A percentile compares a stretch with the other conserved stretches of the same genome.
These are phyloP conservation scores for Phytopythium cucurbitacearum DNA, from an alignment of 352 stramenopile genomes.

Conservation along the genomic window DNA sequence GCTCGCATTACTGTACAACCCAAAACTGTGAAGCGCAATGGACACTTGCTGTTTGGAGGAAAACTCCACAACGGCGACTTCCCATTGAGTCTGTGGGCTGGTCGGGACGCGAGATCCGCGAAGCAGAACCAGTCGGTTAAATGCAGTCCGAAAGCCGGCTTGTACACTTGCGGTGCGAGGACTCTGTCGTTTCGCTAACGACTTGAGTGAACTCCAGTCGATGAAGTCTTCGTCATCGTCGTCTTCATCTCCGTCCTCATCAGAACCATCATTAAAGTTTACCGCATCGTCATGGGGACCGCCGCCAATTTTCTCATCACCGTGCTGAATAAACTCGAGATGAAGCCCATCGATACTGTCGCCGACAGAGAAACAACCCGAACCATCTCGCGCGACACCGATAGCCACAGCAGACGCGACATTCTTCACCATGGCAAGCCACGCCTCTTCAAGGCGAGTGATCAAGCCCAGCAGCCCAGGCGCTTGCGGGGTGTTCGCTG, in stretches of 20 bases:
- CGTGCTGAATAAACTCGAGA: slow-evolving; percentile 23
- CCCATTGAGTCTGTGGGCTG: slow-evolving; percentile 4
- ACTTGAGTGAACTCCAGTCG: slow-evolving; percentile 46
- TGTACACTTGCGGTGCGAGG: background rate
- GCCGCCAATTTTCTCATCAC: background rate
- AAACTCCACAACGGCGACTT: slow-evolving; percentile 15
- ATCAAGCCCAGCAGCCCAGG: background rate
- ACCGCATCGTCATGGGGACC: slow-evolving; percentile 4
- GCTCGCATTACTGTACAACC: slow-evolving; percentile 30
- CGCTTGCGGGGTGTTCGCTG: background rate
- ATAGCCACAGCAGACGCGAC: slow-evolving; percentile 20
- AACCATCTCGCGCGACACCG: slow-evolving; percentile 14
- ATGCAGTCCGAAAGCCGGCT: background rate
- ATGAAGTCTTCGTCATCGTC: slow-evolving; percentile 40
- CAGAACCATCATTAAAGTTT: slow-evolving; percentile 6
- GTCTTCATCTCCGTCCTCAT: slow-evolving; percentile 22
- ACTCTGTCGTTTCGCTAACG: background rate
- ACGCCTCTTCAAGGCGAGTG: slow-evolving; percentile 29
- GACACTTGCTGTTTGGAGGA: slow-evolving; percentile 7
- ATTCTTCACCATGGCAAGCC: slow-evolving; percentile 24
- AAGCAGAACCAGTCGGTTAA: background rate
- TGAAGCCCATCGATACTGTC: slow-evolving; percentile 28
- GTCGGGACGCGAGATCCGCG: background rate
- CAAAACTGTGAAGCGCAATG: slow-evolving; percentile 15
- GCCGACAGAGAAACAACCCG: slow-evolving; percentile 27